Percentiles rank a stretch among this genome's conserved stretches.
phyloP scores from a whole-genome alignment of 768 basidiomycete species.

The Trametopsis cervina region DNA sequence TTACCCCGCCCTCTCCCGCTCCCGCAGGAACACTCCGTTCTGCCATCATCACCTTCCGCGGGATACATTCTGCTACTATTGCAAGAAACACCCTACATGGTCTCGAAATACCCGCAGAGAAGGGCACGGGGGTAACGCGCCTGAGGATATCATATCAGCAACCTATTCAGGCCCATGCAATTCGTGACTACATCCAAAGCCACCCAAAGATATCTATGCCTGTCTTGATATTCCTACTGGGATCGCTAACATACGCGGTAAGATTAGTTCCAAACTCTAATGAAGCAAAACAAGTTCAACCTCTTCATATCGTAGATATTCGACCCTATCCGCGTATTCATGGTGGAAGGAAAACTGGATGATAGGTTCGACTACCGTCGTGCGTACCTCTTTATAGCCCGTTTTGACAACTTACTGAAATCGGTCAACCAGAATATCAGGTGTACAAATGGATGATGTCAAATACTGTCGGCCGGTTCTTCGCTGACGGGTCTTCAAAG shows the following conservation, averaged over 20 bases:
- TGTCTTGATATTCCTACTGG: slow-evolving; percentile 79
- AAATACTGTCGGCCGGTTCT: slow-evolving; percentile 52
- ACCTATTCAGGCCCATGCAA: slow-evolving; percentile 55
- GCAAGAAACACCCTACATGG: slow-evolving; percentile 83
- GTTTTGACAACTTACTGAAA: neutral
- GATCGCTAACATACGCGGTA: slow-evolving; percentile 83
- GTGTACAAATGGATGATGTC: slow-evolving; percentile 71
- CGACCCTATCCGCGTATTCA: slow-evolving; percentile 82
- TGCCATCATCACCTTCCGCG: slow-evolving; percentile 54
- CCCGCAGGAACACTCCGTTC: slow-evolving; percentile 63
- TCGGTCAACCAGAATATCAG: slow-evolving; percentile 44
- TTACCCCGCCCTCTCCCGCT: slow-evolving; percentile 51
- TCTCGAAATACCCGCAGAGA: slow-evolving; percentile 27
- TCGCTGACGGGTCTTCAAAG: slow-evolving; percentile 16
- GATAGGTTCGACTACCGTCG: slow-evolving; percentile 80
- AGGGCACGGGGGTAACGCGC: slow-evolving; percentile 28
- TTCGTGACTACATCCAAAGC: slow-evolving; percentile 75
- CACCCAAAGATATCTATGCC: slow-evolving; percentile 86
- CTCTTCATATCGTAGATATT: slow-evolving; percentile 56
- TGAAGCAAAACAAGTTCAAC: neutral
- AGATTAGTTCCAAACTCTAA: too few relatives aligned
- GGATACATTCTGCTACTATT: slow-evolving; percentile 62
- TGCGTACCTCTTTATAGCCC: slow-evolving; percentile 23
- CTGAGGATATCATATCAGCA: slow-evolving; percentile 54
- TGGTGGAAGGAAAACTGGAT: slow-evolving; percentile 74